Conservation (phyloP, 805 yeast genomes). For the Candida hungchunana region DNA sequence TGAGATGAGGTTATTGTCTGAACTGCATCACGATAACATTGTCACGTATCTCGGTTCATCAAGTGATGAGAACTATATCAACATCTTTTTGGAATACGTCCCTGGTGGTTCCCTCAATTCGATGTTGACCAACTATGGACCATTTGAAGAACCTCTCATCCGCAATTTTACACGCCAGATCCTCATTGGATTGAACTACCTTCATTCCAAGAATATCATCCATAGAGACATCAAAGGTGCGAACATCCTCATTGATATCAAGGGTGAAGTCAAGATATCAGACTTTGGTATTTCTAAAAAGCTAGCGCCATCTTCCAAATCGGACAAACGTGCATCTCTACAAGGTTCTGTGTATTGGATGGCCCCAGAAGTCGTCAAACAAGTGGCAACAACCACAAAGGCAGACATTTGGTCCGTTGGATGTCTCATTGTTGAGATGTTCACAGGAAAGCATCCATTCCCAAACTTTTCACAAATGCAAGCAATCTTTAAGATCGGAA, state of each 20-base stretch:
- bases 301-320: constrained; percentile 44
- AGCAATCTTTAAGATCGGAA: constrained; percentile 92
- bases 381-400: constrained; percentile 82
- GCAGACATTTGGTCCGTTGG: constrained; percentile 99
- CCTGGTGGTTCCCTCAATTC: constrained; percentile 71
- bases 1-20: constrained; percentile 75
- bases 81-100: constrained; percentile 77
- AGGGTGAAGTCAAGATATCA: constrained; percentile 77
- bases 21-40: constrained; percentile 84
- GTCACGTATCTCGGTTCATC: constrained; percentile 90
- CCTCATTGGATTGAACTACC: constrained; percentile 65
- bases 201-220: constrained; percentile 71
- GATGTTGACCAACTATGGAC: constrained; percentile 68
- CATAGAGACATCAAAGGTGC: constrained; percentile 91
- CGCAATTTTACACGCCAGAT: constrained; percentile 73
- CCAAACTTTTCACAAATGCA: constrained; percentile 96
- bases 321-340: constrained; percentile 64
- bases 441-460: constrained; percentile 93
- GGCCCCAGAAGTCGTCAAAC: constrained; percentile 99
- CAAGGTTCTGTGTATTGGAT: constrained; percentile 98
- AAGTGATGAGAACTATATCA: constrained; percentile 62
- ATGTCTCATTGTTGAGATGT: constrained; percentile 90
- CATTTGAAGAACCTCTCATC: constrained; percentile 73
- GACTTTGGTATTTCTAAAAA: constrained; percentile 83
- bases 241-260: constrained; percentile 73